phyloP scores from a whole-genome alignment of 108 stramenopile genomes.

The Fistulifera solaris region DNA sequence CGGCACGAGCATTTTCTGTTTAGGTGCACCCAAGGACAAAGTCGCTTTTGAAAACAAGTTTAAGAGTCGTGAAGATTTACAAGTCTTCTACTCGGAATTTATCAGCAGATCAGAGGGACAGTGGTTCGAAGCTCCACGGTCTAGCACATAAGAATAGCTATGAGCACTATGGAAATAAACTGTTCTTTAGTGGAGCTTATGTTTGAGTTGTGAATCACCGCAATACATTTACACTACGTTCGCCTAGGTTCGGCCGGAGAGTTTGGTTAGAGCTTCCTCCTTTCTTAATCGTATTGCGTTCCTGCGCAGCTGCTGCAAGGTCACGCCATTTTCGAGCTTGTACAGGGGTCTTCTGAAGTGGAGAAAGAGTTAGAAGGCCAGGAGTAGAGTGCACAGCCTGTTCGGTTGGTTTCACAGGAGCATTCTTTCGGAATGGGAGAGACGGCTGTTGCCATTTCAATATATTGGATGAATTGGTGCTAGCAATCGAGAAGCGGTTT shows the following conservation, averaged over 20 bases:
- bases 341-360: slow-evolving; percentile 24
- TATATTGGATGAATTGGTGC: too few relatives aligned
- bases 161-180: too few relatives aligned
- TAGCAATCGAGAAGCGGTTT: not conserved
- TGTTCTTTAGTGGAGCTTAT: too few relatives aligned
- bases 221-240: too few relatives aligned
- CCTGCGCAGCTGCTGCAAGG: slow-evolving; percentile 43
- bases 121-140: slow-evolving; percentile 25
- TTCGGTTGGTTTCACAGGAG: slow-evolving; percentile 21
- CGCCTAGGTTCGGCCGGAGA: too few relatives aligned
- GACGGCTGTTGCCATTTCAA: slow-evolving; percentile 4
- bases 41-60: slow-evolving; percentile 49
- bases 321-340: slow-evolving; percentile 51
- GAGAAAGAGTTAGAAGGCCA: slow-evolving; percentile 10
- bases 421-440: slow-evolving; percentile 15
- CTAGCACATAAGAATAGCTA: too few relatives aligned
- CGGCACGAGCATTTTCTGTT: slow-evolving; percentile 79
- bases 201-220: too few relatives aligned
- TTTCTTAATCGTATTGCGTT: slow-evolving; percentile 4
- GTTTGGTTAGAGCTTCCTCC: too few relatives aligned
- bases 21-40: slow-evolving; percentile 61
- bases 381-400: slow-evolving; percentile 11
- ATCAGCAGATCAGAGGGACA: slow-evolving; percentile 30
- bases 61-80: slow-evolving; percentile 38
- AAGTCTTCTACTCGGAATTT: slow-evolving; percentile 61